A percentile compares a stretch with the other conserved stretches of the same genome.
phyloP scores from a whole-genome alignment of 2,329 filamentous ascomycete genomes.

The Scedosporium boydii region DNA sequence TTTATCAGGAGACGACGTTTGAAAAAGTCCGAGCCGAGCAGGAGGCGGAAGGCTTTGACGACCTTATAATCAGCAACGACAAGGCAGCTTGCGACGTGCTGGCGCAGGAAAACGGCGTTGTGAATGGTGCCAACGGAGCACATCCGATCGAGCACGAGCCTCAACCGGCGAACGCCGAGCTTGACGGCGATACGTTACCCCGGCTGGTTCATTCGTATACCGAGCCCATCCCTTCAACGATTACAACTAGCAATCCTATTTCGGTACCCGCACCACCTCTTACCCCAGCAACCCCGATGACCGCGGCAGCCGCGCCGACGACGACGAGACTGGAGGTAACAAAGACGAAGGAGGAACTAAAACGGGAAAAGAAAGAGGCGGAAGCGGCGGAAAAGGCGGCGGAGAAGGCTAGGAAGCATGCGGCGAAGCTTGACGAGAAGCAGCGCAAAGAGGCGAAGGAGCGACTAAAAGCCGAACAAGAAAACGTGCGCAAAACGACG shows the following conservation, averaged over 20 bases:
- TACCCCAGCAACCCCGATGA: conserved; percentile 10
- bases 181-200: conserved; percentile 44
- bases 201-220: conserved; percentile 59
- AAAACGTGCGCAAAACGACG: conserved; percentile 4
- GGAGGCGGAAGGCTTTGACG: conserved; percentile 66
- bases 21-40: conserved; percentile 66
- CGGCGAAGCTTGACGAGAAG: conserved; percentile 30
- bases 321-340: conserved; percentile 10
- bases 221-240: conserved; percentile 33
- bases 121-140: conserved; percentile 6
- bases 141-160: conserved; percentile 5
- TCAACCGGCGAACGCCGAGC: conserved; percentile 12
- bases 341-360: conserved; percentile 50
- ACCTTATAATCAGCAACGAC: conserved; percentile 45
- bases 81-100: conserved; percentile 49
- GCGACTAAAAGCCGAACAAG: conserved; percentile 32
- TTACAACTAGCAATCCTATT: conserved; percentile 6
- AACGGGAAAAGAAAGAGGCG: conserved; percentile 60
- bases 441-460: conserved; percentile 41
- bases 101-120: conserved; percentile 29
- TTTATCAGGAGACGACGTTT: conserved; percentile 84
- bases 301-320: neutral
- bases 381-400: conserved; percentile 42
- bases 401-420: conserved; percentile 48
- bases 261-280: conserved; percentile 10